These are phyloP conservation scores for Penicillium occitanis DNA, from an alignment of 2,329 filamentous ascomycete species.

Conservation along the genomic window DNA sequence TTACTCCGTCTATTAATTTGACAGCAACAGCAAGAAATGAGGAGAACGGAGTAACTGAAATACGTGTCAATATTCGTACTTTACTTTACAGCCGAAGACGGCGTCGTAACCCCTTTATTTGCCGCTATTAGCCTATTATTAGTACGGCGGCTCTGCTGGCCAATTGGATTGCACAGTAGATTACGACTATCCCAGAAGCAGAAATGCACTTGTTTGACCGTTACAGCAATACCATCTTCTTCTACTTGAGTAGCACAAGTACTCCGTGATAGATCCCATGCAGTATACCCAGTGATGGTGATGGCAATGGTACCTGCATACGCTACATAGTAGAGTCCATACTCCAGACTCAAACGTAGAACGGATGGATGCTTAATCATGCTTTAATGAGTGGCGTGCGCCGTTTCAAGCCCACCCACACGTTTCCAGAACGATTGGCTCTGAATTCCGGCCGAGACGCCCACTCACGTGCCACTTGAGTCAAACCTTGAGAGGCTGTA, in stretches of 20 bases:
- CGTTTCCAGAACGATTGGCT: neutral
- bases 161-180: neutral
- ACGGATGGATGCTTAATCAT: neutral
- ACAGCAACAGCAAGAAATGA: neutral
- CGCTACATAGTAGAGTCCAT: too few relatives aligned
- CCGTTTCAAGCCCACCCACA: neutral
- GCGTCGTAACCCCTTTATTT: neutral
- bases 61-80: neutral
- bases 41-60: neutral
- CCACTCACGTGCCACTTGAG: neutral
- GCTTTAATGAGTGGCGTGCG: neutral
- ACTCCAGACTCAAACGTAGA: neutral
- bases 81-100: constrained; percentile 1
- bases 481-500: too few relatives aligned
- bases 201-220: neutral
- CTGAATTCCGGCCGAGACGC: neutral
- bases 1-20: neutral
- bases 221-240: neutral
- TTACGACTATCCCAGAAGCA: neutral
- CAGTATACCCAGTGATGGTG: neutral
- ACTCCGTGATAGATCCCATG: neutral
- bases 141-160: neutral
- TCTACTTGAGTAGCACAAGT: neutral
- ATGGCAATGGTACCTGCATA: too few relatives aligned
- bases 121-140: neutral